Evolutionary conservation across 1,284 basidiomycete genomes (phyloP).

Genomic region (Sporisorium scitamineum): DNA sequence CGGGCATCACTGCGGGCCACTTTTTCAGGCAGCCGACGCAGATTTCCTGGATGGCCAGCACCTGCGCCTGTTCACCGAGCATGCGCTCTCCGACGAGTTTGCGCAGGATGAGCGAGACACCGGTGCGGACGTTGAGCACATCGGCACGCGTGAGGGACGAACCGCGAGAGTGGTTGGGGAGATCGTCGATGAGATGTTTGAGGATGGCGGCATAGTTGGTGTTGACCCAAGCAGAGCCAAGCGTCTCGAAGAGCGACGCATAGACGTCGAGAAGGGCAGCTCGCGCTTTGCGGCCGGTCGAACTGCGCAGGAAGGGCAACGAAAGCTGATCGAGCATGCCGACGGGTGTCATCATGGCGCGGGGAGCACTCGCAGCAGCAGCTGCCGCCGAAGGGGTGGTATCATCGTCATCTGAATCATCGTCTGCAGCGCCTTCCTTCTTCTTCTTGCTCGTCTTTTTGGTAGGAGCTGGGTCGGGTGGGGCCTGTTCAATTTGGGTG

Average conservation of each 20-base stretch:
- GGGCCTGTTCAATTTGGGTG: constrained; percentile 80
- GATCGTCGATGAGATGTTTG: constrained; percentile 79
- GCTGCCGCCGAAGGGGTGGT: constrained; percentile 46
- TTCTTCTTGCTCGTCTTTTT: constrained; percentile 72
- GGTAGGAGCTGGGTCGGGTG: constrained; percentile 62
- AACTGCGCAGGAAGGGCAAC: constrained; percentile 80
- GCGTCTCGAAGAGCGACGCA: constrained; percentile 78
- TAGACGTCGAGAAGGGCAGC: constrained; percentile 93
- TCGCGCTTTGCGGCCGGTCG: constrained; percentile 76
- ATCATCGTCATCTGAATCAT: constrained; percentile 73
- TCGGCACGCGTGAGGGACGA: constrained; percentile 72
- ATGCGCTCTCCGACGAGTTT: constrained; percentile 88
- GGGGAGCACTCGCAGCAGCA: constrained; percentile 75
- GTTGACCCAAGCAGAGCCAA: constrained; percentile 85
- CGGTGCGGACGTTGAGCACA: constrained; percentile 78
- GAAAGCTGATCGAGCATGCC: constrained; percentile 88
- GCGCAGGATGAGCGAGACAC: constrained; percentile 82
- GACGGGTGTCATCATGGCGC: constrained; percentile 79
- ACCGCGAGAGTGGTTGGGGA: constrained; percentile 71
- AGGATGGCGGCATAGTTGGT: constrained; percentile 83
- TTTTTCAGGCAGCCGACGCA: constrained; percentile 83
- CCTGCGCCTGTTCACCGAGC: constrained; percentile 88
- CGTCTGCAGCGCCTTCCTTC: constrained; percentile 70
- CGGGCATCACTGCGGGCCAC: constrained; percentile 93
- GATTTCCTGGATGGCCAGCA: constrained; percentile 87